Percentiles rank a stretch among this genome's conserved stretches.
These are phyloP conservation scores for Elsinoe arachidis DNA, from an alignment of 2,329 filamentous ascomycete genomes.

Conservation along the genomic window DNA sequence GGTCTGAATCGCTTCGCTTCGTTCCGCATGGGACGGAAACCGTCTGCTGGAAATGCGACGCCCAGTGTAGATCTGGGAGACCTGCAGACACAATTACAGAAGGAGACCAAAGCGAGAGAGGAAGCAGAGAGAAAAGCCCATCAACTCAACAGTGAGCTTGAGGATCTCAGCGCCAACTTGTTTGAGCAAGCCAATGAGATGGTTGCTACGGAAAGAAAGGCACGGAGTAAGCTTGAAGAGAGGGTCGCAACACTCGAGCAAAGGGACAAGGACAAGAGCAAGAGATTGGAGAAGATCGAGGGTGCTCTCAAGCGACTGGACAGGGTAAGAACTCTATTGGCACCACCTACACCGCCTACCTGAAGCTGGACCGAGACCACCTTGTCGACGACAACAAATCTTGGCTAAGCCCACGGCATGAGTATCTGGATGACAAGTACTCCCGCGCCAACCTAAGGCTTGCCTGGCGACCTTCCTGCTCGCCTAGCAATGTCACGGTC, in stretches of 20 bases:
- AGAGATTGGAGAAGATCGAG: constrained; percentile 61
- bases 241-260: constrained; percentile 59
- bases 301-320: constrained; percentile 63
- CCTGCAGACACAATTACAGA: constrained; percentile 52
- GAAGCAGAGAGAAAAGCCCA: constrained; percentile 58
- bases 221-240: constrained; percentile 62
- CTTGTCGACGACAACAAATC: background rate
- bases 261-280: constrained; percentile 61
- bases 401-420: no score
- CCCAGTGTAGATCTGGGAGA: constrained; percentile 22
- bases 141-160: constrained; percentile 62
- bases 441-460: no score
- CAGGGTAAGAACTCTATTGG: constrained; percentile 55
- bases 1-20: constrained; percentile 24
- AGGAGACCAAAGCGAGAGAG: constrained; percentile 55
- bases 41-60: constrained; percentile 22
- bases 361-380: background rate
- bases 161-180: constrained; percentile 62
- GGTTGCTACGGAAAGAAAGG: constrained; percentile 66
- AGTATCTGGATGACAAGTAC: background rate
- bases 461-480: no score
- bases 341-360: constrained; percentile 8
- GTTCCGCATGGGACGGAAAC: constrained; percentile 18
- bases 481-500: no score
- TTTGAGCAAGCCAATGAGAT: constrained; percentile 79